A percentile compares a stretch with the other conserved stretches of the same genome.
Evolutionary conservation across 2,329 filamentous ascomycete genomes (phyloP).

Genomic region (Fusarium coffeatum): DNA sequence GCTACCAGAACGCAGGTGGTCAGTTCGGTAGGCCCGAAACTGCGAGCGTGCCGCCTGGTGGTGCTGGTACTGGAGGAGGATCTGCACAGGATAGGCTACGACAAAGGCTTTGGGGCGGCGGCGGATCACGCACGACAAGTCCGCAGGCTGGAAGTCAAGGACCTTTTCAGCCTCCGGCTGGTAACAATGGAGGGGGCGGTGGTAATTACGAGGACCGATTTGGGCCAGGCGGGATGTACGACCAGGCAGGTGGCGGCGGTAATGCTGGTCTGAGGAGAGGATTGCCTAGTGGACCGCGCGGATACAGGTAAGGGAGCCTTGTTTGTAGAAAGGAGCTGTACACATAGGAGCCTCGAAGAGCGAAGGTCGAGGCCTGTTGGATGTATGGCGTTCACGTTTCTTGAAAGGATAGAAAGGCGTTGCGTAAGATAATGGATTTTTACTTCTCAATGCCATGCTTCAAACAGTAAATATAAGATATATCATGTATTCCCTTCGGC

Average conservation of each 20-base stretch:
- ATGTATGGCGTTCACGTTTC: constrained; percentile 26
- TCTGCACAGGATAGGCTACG: constrained; percentile 86
- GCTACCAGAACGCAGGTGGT: constrained; percentile 70
- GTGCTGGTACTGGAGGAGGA: constrained; percentile 49
- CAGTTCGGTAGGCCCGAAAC: constrained; percentile 34
- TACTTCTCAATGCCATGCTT: constrained; percentile 7
- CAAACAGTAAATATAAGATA: background rate
- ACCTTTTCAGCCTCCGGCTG: constrained; percentile 61
- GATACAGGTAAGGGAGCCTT: constrained; percentile 48
- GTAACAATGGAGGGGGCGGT: constrained; percentile 47
- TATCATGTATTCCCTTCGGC: constrained; percentile 1
- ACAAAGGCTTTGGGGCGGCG: constrained; percentile 78
- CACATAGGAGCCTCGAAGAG: background rate
- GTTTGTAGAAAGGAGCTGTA: background rate
- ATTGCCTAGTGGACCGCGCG: constrained; percentile 60
- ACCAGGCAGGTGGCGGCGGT: constrained; percentile 53
- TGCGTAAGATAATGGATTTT: constrained; percentile 32
- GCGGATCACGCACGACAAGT: constrained; percentile 67
- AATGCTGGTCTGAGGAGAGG: constrained; percentile 49
- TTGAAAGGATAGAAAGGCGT: constrained; percentile 43
- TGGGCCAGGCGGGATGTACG: constrained; percentile 59
- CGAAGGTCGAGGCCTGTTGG: constrained; percentile 4
- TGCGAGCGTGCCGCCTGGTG: constrained; percentile 47
- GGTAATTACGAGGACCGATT: constrained; percentile 60
- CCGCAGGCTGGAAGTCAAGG: constrained; percentile 55